These are phyloP conservation scores for Stagonosporopsis vannaccii DNA, from an alignment of 2,329 filamentous ascomycete species.

Conservation along the genomic window DNA sequence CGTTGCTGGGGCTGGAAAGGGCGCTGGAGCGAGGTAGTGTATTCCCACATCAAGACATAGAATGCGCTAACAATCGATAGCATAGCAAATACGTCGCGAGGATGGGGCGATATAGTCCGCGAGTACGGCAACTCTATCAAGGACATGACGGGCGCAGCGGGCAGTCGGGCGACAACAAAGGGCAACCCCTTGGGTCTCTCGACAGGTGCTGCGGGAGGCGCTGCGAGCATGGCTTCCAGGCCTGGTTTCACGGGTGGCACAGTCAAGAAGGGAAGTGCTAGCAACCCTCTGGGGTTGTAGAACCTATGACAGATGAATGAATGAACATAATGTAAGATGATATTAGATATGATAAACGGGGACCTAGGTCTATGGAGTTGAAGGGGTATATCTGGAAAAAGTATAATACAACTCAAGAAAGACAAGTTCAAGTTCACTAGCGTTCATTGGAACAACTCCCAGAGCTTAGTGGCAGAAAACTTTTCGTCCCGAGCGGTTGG, in stretches of 20 bases:
- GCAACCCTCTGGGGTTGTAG: slow-evolving; percentile 54
- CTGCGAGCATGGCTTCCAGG: slow-evolving; percentile 33
- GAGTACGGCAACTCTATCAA: slow-evolving; percentile 61
- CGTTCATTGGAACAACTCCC: not conserved
- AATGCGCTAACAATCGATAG: slow-evolving; percentile 28
- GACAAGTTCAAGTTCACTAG: not conserved
- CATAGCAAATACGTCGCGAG: slow-evolving; percentile 54
- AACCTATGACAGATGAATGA: not conserved
- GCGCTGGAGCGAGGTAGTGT: slow-evolving; percentile 45
- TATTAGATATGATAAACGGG: slow-evolving; percentile 4
- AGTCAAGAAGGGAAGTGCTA: slow-evolving; percentile 45
- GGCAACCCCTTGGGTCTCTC: slow-evolving; percentile 56
- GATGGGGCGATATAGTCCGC: slow-evolving; percentile 58
- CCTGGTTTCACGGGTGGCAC: slow-evolving; percentile 27
- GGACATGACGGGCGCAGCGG: slow-evolving; percentile 55
- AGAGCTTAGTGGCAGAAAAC: not conserved
- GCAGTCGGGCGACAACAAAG: slow-evolving; percentile 53
- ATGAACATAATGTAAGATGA: too few species aligned
- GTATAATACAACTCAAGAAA: slow-evolving; percentile 8
- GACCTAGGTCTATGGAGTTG: slow-evolving; percentile 18
- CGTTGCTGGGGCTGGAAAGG: slow-evolving; percentile 56
- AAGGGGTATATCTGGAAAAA: slow-evolving; percentile 27
- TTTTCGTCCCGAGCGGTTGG: not conserved
- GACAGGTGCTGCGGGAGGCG: slow-evolving; percentile 41
- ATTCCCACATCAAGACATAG: not conserved